Base-by-base conservation (phyloP, 441 rosid genomes). In the Melastoma candidum region DNA sequence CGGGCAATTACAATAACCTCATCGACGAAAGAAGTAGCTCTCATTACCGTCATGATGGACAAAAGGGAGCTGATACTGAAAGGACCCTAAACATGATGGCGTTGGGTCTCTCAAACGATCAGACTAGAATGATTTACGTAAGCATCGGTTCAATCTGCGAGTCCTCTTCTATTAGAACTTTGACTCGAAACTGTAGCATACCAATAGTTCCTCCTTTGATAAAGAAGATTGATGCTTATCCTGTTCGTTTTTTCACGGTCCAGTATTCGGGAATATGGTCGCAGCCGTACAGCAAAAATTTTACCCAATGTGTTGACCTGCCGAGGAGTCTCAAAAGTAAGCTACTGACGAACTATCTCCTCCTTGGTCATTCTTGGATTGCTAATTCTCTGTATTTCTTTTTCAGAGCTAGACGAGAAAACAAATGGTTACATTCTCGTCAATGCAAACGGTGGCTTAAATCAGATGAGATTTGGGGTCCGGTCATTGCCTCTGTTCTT, bases 401-500 rank as follows among this genome's bases (percentile, higher is more conserved):
- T 73, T 71, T 71, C 86, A 85, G 94, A 67, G 79, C 67, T 82
- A 49, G 82, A 68, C 63, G 68, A 74, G 58, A 84, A 71, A 69
- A 88, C 94, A 12, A 80, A 87, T 74, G 96, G 95, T 25, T 92
- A 80, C 75, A 73, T 92, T 59, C 85, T 87, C 49, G 73, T 85
- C 61, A 92, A 87, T 77, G 96, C 98, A 47, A 92, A 92, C 65
- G 98, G 96, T 49, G 98, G 98, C 80, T 74, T 92, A 63, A 92
- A 92, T 71, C 96, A 92, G 83, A 92, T 92, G 98, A 80, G 98
- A 87, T 92, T 92, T 79, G 96, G 98, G 98, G 98, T 92, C 83
- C 63, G 92, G 76, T 74, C 79, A 56, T 74, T 75, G 67, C 64
- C 68, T 62, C 53, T 69, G 64, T 54, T 52, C 46, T 63, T 48